Conservation (phyloP, 1,139 yeast species). For the Protomyces inouyei region DNA sequence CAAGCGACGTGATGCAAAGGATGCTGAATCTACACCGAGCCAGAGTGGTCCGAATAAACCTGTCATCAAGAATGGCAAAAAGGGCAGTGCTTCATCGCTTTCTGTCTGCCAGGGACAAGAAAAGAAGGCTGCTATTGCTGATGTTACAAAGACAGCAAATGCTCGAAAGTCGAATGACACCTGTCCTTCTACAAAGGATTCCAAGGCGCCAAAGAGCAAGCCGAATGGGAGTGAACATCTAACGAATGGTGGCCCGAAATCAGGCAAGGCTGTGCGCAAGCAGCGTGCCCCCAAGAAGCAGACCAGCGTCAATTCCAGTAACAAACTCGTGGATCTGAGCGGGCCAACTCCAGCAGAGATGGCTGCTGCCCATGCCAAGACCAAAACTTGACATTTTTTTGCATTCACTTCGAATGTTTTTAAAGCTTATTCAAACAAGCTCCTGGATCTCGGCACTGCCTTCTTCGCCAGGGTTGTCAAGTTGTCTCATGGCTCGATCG, state of each 20-base stretch:
- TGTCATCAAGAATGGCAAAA: not conserved
- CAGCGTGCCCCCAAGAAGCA: not conserved
- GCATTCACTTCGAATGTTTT: not conserved
- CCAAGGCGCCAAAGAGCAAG: not conserved
- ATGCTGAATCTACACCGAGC: not conserved
- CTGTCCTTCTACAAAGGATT: not conserved
- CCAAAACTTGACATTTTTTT: not conserved
- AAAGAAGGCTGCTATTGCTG: not conserved
- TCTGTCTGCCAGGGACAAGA: not conserved
- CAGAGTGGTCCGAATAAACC: not conserved
- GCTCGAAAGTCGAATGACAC: not conserved
- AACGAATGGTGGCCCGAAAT: not conserved
- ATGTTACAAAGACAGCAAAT: not conserved
- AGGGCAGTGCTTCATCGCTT: not conserved
- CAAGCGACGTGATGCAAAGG: not conserved
- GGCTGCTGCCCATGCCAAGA: conserved; percentile 11
- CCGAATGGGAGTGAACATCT: not conserved
- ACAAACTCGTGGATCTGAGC: not conserved
- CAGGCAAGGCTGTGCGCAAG: not conserved
- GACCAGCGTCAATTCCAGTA: not conserved
- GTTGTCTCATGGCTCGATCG: too few species aligned
- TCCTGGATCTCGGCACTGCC: too few species aligned
- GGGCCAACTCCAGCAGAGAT: conserved; percentile 26
- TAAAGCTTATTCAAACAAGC: too few species aligned
- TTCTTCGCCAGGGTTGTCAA: too few species aligned